phyloP scores from a whole-genome alignment of 2,329 filamentous ascomycete species.

The Arachnopeziza araneosa region DNA sequence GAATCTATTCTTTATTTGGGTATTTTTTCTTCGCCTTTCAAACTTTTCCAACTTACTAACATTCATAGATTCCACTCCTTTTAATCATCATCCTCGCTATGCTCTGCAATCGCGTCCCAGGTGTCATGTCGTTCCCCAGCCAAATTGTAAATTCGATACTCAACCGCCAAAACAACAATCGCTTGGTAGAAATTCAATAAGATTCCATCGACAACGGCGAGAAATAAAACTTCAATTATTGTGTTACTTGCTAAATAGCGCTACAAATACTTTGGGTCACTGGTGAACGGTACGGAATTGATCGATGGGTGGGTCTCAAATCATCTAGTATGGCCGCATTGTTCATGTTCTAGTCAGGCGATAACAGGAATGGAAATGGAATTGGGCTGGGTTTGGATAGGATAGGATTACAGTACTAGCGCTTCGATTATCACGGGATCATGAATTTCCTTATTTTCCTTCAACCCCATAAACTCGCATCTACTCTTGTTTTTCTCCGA shows the following conservation, averaged over 20 bases:
- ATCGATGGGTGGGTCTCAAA: too few relatives aligned
- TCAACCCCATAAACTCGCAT: background rate
- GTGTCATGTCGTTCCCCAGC: background rate
- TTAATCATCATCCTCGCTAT: constrained; percentile 43
- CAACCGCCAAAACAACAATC: background rate
- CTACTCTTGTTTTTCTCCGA: background rate
- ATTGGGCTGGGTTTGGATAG: background rate
- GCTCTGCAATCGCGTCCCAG: constrained; percentile 46
- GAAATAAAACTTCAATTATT: background rate
- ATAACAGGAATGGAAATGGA: background rate
- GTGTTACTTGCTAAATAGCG: background rate
- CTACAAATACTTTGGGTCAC: background rate
- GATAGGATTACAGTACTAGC: background rate
- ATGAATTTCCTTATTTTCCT: background rate
- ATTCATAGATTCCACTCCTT: constrained; percentile 44
- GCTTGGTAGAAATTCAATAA: background rate
- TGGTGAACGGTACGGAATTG: too few relatives aligned
- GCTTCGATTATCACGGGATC: background rate
- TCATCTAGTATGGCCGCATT: too few relatives aligned
- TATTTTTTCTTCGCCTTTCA: constrained; percentile 31
- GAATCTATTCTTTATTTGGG: constrained; percentile 66
- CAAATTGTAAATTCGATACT: background rate
- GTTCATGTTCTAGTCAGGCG: background rate
- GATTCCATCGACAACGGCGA: background rate
- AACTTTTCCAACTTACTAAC: constrained; percentile 14